These are phyloP conservation scores for Colletotrichum sp. DNA, from an alignment of 2,329 filamentous ascomycete species.

Conservation along the genomic window DNA sequence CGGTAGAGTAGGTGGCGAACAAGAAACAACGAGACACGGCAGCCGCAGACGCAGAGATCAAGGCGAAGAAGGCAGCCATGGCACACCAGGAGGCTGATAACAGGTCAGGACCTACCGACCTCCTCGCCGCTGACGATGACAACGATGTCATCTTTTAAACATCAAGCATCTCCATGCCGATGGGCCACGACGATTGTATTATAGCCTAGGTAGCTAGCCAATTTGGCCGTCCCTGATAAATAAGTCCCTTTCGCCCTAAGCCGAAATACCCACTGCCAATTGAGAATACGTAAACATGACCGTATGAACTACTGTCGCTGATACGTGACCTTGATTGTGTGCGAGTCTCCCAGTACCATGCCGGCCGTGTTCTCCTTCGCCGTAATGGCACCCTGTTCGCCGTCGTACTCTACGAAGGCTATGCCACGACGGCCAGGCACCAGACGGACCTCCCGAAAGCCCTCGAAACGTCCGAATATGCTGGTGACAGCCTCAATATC, in stretches of 20 bases:
- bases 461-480: constrained; percentile 89
- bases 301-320: constrained; percentile 73
- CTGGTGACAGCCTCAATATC: constrained; percentile 79
- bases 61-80: constrained; percentile 58
- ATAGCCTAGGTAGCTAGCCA: neutral
- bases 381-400: constrained; percentile 84
- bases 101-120: constrained; percentile 58
- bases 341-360: constrained; percentile 73
- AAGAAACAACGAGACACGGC: constrained; percentile 84
- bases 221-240: neutral
- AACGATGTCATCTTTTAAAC: constrained; percentile 83
- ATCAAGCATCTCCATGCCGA: neutral
- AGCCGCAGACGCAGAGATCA: constrained; percentile 75
- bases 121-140: constrained; percentile 78
- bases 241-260: neutral
- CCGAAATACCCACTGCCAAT: neutral
- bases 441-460: constrained; percentile 89
- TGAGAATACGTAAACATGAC: neutral
- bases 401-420: constrained; percentile 96
- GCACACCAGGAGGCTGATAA: constrained; percentile 43
- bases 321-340: constrained; percentile 93
- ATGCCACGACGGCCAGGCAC: constrained; percentile 88
- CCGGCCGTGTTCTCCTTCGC: constrained; percentile 94
- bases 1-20: constrained; percentile 63
- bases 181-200: neutral